Evolutionary conservation across 768 basidiomycete species (phyloP).

Genomic region (Lactarius pseudohatsudake): DNA sequence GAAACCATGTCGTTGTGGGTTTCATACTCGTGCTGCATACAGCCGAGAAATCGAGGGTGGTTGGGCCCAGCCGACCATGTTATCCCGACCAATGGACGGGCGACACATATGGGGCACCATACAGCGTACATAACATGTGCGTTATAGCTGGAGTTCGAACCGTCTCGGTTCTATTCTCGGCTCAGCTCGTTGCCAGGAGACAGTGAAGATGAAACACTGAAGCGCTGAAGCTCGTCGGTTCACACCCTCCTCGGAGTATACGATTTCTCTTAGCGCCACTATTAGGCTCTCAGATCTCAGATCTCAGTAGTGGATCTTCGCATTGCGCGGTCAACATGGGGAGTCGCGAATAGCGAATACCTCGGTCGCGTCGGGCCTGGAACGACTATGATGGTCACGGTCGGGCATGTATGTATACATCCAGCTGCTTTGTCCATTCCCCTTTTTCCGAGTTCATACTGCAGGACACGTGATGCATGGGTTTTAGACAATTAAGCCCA

Average conservation of each 20-base stretch:
- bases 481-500: background rate
- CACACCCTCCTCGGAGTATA: background rate
- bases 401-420: background rate
- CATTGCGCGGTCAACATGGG: background rate
- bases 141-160: background rate
- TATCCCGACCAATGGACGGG: background rate
- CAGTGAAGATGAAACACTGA: background rate
- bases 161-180: background rate
- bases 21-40: background rate
- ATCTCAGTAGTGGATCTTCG: background rate
- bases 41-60: background rate
- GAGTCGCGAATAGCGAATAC: background rate
- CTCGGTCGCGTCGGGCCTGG: background rate
- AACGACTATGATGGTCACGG: background rate
- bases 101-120: background rate
- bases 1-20: background rate
- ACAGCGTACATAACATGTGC: background rate
- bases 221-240: background rate
- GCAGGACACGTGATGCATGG: background rate
- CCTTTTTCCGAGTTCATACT: background rate
- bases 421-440: background rate
- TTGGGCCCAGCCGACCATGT: background rate
- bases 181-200: background rate
- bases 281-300: background rate
- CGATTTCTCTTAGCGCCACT: background rate